Evolutionary conservation across 371 early-diverging fungal species (phyloP).

Genomic region (Haplosporangium sp.): DNA sequence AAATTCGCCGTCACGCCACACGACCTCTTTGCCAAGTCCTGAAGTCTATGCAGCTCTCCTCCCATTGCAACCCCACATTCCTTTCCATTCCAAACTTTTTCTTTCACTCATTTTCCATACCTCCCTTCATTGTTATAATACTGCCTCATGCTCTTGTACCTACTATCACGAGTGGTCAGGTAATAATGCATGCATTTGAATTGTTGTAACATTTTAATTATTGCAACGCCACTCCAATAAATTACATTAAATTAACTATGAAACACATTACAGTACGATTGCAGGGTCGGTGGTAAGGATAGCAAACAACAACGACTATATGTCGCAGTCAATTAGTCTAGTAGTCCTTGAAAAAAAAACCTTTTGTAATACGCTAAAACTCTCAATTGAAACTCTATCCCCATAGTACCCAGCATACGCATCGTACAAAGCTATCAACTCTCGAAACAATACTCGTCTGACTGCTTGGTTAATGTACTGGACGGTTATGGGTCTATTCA

Average conservation of each 20-base stretch:
- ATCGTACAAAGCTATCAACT: slow-evolving; percentile 52
- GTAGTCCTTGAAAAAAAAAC: too few species aligned
- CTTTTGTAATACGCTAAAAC: background rate
- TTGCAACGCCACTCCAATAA: too few species aligned
- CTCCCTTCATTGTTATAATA: background rate
- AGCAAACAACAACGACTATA: too few species aligned
- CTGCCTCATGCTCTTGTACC: slow-evolving; percentile 31
- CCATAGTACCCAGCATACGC: slow-evolving; percentile 54
- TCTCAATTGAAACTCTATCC: background rate
- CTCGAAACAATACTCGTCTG: slow-evolving; percentile 36
- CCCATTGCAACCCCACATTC: slow-evolving; percentile 2
- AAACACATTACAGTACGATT: slow-evolving; percentile 16
- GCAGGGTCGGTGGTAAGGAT: slow-evolving; percentile 44
- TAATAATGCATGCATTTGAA: background rate
- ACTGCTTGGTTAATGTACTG: slow-evolving; percentile 56
- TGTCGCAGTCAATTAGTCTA: too few species aligned
- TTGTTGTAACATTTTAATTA: background rate
- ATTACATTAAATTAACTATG: background rate
- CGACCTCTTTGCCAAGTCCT: too few species aligned
- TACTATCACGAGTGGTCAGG: slow-evolving; percentile 41
- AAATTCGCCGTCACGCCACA: too few species aligned
- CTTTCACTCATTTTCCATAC: background rate
- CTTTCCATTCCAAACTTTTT: background rate
- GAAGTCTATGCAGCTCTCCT: background rate
- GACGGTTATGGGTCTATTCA: slow-evolving; percentile 52